phyloP scores from a whole-genome alignment of 176 grass and related monocot species.

The Chloris gayana region DNA sequence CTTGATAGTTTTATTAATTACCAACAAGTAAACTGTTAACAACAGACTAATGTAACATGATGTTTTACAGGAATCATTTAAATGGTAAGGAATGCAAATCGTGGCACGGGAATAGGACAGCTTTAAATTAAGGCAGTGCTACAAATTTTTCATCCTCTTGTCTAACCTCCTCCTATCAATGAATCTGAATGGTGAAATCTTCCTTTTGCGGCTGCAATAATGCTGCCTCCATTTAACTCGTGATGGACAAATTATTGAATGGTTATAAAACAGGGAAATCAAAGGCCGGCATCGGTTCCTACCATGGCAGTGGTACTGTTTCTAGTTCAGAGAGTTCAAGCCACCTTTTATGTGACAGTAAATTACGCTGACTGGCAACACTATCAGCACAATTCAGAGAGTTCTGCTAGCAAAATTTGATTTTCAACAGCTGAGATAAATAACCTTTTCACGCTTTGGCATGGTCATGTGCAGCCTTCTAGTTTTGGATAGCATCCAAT shows the following conservation, averaged over 20 bases:
- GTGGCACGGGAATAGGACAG: not conserved
- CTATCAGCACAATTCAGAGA: not conserved
- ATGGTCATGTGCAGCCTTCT: not conserved
- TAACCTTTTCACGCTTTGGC: not conserved
- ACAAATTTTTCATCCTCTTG: not conserved
- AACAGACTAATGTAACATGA: not conserved
- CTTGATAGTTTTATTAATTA: not conserved
- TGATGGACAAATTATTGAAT: not conserved
- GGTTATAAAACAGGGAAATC: not conserved
- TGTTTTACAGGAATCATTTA: slow-evolving; percentile 9
- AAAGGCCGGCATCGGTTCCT: not conserved
- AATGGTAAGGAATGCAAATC: not conserved
- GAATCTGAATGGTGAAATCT: not conserved
- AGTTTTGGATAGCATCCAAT: not conserved
- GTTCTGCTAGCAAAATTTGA: not conserved
- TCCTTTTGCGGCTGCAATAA: not conserved
- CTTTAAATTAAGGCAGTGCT: not conserved
- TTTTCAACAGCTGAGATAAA: not conserved
- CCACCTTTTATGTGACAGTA: not conserved
- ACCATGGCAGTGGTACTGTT: not conserved
- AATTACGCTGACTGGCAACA: not conserved
- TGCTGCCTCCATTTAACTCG: not conserved
- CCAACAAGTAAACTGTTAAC: not conserved
- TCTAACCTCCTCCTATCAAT: not conserved
- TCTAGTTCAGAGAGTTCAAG: not conserved